A percentile compares a stretch with the other conserved stretches of the same genome.
Conservation (phyloP, 164 flowering plant species). For the Sedum album region DNA sequence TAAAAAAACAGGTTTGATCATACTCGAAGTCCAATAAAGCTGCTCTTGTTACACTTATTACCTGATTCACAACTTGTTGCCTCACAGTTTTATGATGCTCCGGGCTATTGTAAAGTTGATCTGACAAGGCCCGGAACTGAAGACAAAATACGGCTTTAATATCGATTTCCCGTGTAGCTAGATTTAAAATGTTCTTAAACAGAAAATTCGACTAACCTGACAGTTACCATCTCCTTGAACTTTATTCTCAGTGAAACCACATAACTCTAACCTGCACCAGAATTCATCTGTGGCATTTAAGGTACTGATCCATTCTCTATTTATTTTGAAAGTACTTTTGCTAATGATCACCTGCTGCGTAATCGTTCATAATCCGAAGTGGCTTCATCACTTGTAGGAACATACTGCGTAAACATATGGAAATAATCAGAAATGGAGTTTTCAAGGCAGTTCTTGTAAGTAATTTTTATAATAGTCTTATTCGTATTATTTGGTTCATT, state of each 20-base stretch:
- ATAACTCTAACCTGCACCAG: neutral
- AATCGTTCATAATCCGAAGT: neutral
- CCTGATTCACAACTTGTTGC: constrained; percentile 51
- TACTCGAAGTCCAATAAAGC: neutral
- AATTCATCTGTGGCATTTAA: neutral
- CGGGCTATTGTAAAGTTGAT: constrained; percentile 44
- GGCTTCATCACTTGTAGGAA: neutral
- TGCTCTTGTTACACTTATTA: constrained; percentile 10
- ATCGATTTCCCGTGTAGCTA: neutral
- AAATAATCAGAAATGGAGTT: neutral
- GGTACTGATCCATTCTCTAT: neutral
- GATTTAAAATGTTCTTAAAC: too few relatives aligned
- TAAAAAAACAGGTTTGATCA: neutral
- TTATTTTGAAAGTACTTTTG: neutral
- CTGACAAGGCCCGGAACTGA: constrained; percentile 57
- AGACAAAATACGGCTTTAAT: neutral
- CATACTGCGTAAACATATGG: neutral
- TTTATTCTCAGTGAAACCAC: neutral
- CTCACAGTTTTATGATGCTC: constrained; percentile 58
- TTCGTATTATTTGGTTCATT: constrained; percentile 61
- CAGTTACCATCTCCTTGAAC: constrained; percentile 5
- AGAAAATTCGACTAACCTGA: neutral
- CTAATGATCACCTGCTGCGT: neutral
- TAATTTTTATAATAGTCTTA: constrained; percentile 25
- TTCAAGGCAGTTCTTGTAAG: neutral